Evolutionary conservation across 768 basidiomycete species (phyloP), one percentile per base, ranked within the genome.

Genomic region (Harrya chromipes): DNA sequence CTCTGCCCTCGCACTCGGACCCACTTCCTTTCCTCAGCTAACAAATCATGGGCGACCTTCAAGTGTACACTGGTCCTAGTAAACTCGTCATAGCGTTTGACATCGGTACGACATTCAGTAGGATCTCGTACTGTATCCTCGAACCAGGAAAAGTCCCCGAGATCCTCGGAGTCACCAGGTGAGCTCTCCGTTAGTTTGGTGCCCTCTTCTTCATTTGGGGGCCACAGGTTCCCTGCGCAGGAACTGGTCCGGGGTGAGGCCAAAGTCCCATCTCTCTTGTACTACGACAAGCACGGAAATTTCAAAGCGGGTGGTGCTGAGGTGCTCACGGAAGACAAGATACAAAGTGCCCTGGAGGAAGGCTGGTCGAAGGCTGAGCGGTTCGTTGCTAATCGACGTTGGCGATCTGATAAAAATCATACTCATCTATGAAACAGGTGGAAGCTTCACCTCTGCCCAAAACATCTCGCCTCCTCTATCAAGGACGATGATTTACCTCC

Each of bases 31-130:
- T 33, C 19, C 23, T n/a, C 24, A 36, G 29, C 19, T 37, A 20
- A n/a, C 33, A 20, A 40, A 16, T n/a, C 42, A 58, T 58, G 57
- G 33, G n/a, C 4, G 13, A n/a, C 24, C 41, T 29, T 12, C 50
- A 46, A 35, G 35, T 41, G 10, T 27, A 58, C 42, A 8, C 36
- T 10, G 57, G 57, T 1, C 21, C 48, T n/a, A 26, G 40, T 6
- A 70, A 69, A 45, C 64, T 78, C 3, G 67, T 77, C 0, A 50
- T 79, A 16, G 75, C 74, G 0, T 73, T 78, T 41, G 77, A 78
- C 37, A 60, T 79, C 6, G 77, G 77, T 4, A 78, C 75, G 0
- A 77, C 75, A 0, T 75, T 52, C 48, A 77, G 75, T 37, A 75
- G 74, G 2, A 59, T 77, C 6, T 73, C 72, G 2, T 77, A 77